Base-by-base conservation (phyloP, 1,284 basidiomycete genomes). In the Calocybe gambosa region DNA sequence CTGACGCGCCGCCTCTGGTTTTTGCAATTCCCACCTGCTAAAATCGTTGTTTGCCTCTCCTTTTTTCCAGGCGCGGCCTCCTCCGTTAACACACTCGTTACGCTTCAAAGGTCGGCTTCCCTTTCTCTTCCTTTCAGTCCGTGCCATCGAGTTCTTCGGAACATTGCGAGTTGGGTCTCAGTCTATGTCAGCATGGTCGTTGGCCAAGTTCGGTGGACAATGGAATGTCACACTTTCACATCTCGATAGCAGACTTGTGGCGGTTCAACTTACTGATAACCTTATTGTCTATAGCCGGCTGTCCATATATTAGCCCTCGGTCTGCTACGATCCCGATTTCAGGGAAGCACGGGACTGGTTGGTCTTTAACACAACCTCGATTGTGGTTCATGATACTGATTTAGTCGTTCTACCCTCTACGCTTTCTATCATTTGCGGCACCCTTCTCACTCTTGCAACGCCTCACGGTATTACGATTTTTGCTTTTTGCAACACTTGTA, bases 51-150 rank as follows among this genome's bases (percentile, higher is more conserved):
- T 51, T 45, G 53, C 42, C 28, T 29, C 28, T 13, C 28, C 57
- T 52, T 56, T 50, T 55, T 45, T 47, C 61, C 66, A 81, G 79
- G 78, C 69, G 73, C 80, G 79, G 78, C 80, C 77, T 78, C 78
- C 80, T 83, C 78, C 79, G 78, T 71, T 61, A 62, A 64, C 60
- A 75, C 78, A 66, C 61, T 84, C 80, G 53, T 79, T 82, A 66
- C 62, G 58, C 59, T 55, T 29, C 55, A 64, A 68, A 75, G 74
- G 80, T 79, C 54, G 52, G 64, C 64, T 51, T 46, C 3, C 50
- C 51, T 57, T 52, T 4, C 7, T 39, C 50, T 37, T 35, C 1
- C 34, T 13, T 16, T 39, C 29, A 39, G 13, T 3, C 31, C 15
- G 15, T 16, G 21, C 29, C 39, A 39, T 31, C 42, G 42, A 34